A percentile compares a stretch with the other conserved stretches of the same genome.
Conservation (phyloP, 495 filamentous ascomycete genomes). For the Lasiosphaeriaceae sp. region DNA sequence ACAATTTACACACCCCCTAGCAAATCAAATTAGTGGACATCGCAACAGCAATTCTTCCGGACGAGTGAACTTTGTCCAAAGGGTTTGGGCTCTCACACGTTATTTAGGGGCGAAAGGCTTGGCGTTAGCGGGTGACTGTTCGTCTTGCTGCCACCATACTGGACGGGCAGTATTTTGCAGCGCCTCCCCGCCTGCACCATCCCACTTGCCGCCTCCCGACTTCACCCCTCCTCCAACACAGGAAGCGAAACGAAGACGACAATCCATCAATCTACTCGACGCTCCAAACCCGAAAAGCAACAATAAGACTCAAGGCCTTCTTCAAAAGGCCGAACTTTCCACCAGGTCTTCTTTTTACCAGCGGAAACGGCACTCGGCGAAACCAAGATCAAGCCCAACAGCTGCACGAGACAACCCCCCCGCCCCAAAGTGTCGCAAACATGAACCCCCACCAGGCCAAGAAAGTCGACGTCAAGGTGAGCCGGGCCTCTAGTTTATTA, state of each 20-base stretch:
- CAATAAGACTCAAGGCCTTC: neutral
- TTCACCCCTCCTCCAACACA: slow-evolving; percentile 1
- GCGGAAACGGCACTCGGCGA: neutral
- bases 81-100: neutral
- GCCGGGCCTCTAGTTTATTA: too few relatives aligned
- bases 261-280: neutral
- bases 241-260: neutral
- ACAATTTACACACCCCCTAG: neutral
- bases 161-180: neutral
- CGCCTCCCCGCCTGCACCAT: neutral
- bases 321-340: neutral
- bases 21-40: neutral
- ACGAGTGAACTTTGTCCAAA: neutral
- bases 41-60: neutral
- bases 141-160: neutral
- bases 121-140: neutral
- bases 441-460: slow-evolving; percentile 98
- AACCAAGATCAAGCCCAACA: too few relatives aligned
- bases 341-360: neutral
- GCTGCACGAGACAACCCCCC: neutral
- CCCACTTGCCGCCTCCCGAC: slow-evolving; percentile 4
- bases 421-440: slow-evolving; percentile 27
- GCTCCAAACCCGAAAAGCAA: neutral
- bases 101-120: neutral
- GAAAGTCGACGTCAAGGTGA: slow-evolving; percentile 91